These are phyloP conservation scores for Epichloe gansuensis DNA, from an alignment of 2,329 filamentous ascomycete genomes.

Conservation along the genomic window DNA sequence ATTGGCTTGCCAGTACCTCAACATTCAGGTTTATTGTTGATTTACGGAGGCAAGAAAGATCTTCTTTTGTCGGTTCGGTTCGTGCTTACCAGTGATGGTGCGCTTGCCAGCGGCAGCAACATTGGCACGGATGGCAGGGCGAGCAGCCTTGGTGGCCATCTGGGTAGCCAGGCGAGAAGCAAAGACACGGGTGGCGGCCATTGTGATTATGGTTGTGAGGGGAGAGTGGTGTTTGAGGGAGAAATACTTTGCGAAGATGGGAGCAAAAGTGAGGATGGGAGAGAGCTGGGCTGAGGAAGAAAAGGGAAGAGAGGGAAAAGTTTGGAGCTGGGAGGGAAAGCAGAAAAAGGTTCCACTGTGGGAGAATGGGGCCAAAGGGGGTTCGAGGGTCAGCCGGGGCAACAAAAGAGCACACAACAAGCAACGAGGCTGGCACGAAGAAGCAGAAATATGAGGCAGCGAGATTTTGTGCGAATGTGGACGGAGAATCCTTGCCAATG, in stretches of 20 bases:
- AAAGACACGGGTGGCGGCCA: slow-evolving; percentile 68
- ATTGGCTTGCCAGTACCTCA: slow-evolving; percentile 19
- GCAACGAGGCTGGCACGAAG: slow-evolving; percentile 11
- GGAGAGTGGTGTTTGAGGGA: slow-evolving; percentile 14
- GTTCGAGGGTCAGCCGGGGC: slow-evolving; percentile 23
- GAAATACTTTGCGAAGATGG: slow-evolving; percentile 19
- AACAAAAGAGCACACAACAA: slow-evolving; percentile 12
- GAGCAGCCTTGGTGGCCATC: slow-evolving; percentile 66
- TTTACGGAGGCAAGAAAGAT: slow-evolving; percentile 13
- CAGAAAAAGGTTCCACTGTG: slow-evolving; percentile 22
- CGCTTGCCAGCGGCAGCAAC: slow-evolving; percentile 57
- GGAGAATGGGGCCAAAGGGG: slow-evolving; percentile 17
- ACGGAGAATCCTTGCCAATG: slow-evolving; percentile 9
- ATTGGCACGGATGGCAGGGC: slow-evolving; percentile 56
- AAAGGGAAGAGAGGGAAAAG: slow-evolving; percentile 28
- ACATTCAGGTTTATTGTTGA: slow-evolving; percentile 8
- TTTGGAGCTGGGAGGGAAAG: slow-evolving; percentile 22
- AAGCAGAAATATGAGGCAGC: slow-evolving; percentile 13
- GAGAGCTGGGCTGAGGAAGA: slow-evolving; percentile 21
- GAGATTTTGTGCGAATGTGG: slow-evolving; percentile 22
- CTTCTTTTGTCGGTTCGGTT: slow-evolving; percentile 12
- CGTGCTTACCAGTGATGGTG: slow-evolving; percentile 57
- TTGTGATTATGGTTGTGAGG: slow-evolving; percentile 52
- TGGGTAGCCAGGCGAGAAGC: slow-evolving; percentile 65
- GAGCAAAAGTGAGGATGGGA: slow-evolving; percentile 22